Evolutionary conservation across 495 filamentous ascomycete species (phyloP).

Genomic region (Penicillium robsamsonii): DNA sequence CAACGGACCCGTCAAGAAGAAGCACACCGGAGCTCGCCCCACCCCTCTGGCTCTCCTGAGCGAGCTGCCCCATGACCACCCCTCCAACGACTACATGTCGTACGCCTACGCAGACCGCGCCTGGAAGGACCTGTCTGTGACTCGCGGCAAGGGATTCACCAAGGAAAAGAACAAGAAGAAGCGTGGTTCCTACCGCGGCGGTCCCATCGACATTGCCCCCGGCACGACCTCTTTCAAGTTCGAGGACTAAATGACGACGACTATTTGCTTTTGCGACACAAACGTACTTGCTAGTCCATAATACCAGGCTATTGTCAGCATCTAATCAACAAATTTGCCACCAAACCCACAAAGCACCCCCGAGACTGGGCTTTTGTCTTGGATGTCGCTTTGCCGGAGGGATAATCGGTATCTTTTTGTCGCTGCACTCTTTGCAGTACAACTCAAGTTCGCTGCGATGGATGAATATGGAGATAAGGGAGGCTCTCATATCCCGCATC

Average conservation of each 20-base stretch:
- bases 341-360: not conserved
- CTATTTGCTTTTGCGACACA: not conserved
- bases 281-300: conserved; percentile 6
- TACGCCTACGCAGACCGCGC: conserved; percentile 90
- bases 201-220: conserved; percentile 67
- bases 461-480: not conserved
- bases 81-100: conserved; percentile 69
- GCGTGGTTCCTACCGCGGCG: conserved; percentile 82
- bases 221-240: conserved; percentile 76
- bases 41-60: conserved; percentile 50
- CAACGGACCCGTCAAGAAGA: conserved; percentile 49
- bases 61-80: conserved; percentile 43
- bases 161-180: conserved; percentile 99
- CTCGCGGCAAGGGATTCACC: conserved; percentile 94
- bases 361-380: conserved; percentile 2
- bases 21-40: conserved; percentile 46
- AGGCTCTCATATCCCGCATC: not conserved
- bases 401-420: not conserved
- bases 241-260: conserved; percentile 58
- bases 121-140: conserved; percentile 80
- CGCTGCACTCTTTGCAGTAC: not conserved
- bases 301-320: not conserved
- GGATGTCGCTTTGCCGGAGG: not conserved
- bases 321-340: not conserved
- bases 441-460: not conserved